Evolutionary conservation across 345 rosid genomes (phyloP), one percentile per base, ranked within the genome.

Genomic region (Hibiscus tridactylites): DNA sequence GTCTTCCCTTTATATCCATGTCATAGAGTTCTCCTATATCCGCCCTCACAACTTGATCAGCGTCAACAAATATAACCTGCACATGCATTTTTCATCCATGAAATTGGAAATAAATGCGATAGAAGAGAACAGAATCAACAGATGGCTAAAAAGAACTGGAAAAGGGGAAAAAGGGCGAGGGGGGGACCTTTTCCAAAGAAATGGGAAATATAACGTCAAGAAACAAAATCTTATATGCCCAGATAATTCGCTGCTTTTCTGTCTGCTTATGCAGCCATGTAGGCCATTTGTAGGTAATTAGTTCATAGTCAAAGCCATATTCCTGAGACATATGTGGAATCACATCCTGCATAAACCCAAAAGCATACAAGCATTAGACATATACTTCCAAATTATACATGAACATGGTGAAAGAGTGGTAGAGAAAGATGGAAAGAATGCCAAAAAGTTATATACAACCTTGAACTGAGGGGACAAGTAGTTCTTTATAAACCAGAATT

Each of bases 261-360:
- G 86, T 95, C 86, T 95, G 99, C 81, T 95, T 95, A 80, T 95
- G 99, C 79, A 95, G 85, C 98, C 99, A 95, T n/a, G 98, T 81
- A 59, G 99, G 99, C 99, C 99, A 95, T 81, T 95, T 95, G 79
- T 92, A 95, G 57, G 99, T 95, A 77, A 92, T 78, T 39, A 95
- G 89, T 77, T 89, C 99, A 77, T 89, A 95, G 68, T 89, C 98
- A 73, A 92, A 95, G 64, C 94, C 96, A 82, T 92, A 95, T 74
- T 92, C 96, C 77, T 80, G 77, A 52, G 98, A 98, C 99, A 95
- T 95, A 74, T 84, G 92, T 19, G 99, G 99, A 80, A 95, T 92
- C 75, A 92, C 89, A 79, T 95, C 98, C 99, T 95, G 91, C 76
- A 72, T 11, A 66, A 66, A 66, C 31, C 46, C 53, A 60, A 71